These are phyloP conservation scores for Boechera retrofracta DNA, from an alignment of 345 rosid genomes.

Conservation along the genomic window DNA sequence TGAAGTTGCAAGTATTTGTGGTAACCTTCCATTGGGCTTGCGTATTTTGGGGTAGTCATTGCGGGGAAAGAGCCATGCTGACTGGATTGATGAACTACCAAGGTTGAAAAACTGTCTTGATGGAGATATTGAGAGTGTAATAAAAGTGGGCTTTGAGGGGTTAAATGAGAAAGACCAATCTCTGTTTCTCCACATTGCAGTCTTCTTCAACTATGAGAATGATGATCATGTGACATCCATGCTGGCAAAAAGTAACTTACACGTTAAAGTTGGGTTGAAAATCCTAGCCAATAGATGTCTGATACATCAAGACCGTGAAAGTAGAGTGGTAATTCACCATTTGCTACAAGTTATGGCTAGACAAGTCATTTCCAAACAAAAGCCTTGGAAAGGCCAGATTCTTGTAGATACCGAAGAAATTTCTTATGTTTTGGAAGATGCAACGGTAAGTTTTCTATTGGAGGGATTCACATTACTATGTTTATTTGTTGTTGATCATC, in stretches of 20 bases:
- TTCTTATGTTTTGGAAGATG: constrained; percentile 14
- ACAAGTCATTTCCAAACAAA: constrained; percentile 18
- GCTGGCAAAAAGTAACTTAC: not conserved
- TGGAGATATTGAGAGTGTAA: constrained; percentile 7
- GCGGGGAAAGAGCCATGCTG: not conserved
- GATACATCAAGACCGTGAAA: not conserved
- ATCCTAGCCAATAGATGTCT: constrained; percentile 10
- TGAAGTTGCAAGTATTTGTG: not conserved
- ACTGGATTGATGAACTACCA: not conserved
- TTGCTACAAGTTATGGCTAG: constrained; percentile 31
- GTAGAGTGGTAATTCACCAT: constrained; percentile 29
- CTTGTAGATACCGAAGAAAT: constrained; percentile 31
- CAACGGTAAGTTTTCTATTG: not conserved
- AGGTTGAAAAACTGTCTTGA: not conserved
- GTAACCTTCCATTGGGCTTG: not conserved
- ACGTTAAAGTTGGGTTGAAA: not conserved
- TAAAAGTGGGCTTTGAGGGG: constrained; percentile 35
- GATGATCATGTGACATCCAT: not conserved
- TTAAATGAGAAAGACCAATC: constrained; percentile 22
- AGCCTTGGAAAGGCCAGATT: constrained; percentile 13
- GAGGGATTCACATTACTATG: not conserved
- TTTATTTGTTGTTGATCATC: not conserved
- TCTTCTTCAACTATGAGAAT: not conserved
- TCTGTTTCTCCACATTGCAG: constrained; percentile 43
- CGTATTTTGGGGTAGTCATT: not conserved